phyloP scores from a whole-genome alignment of 139 green algal genomes.

The Raphidocelis subcapitata region DNA sequence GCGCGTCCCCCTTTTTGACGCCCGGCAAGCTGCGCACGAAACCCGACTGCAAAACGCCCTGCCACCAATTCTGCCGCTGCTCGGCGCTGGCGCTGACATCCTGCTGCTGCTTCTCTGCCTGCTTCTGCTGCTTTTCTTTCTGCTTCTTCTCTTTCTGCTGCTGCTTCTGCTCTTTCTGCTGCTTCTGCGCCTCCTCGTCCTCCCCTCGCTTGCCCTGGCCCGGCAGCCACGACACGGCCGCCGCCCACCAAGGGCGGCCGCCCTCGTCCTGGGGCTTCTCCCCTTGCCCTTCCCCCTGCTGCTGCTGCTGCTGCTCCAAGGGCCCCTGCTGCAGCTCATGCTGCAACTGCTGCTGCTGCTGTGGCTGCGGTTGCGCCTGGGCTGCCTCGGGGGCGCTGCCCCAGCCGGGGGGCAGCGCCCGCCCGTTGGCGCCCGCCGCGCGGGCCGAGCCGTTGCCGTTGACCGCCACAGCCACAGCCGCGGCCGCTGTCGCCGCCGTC shows the following conservation, averaged over 20 bases:
- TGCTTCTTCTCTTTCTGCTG: not conserved
- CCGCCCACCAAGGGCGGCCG: not conserved
- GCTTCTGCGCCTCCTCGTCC: not conserved
- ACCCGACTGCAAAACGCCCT: conserved; percentile 8
- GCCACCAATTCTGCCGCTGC: conserved; percentile 22
- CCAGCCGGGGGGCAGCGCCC: not conserved
- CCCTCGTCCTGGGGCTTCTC: conserved; percentile 1
- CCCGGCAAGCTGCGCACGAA: conserved; percentile 1
- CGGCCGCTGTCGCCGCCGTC: not conserved
- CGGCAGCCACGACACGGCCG: conserved; percentile 3
- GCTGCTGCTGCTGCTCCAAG: conserved; percentile 4
- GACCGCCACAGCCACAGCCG: too few relatives aligned
- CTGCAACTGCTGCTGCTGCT: conserved; percentile 6
- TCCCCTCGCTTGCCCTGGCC: conserved; percentile 7
- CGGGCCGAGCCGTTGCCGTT: not conserved
- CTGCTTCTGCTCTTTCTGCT: conserved; percentile 6
- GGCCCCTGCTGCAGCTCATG: not conserved
- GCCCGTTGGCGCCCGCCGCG: not conserved
- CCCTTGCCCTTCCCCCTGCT: not conserved
- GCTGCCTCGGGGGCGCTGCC: not conserved
- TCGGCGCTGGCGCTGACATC: not conserved
- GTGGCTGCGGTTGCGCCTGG: not conserved
- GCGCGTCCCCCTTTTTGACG: not conserved
- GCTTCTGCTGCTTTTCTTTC: not conserved
- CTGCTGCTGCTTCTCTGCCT: not conserved